Conservation (phyloP, 1,284 basidiomycete genomes). For the Rhodotorula sp. region DNA sequence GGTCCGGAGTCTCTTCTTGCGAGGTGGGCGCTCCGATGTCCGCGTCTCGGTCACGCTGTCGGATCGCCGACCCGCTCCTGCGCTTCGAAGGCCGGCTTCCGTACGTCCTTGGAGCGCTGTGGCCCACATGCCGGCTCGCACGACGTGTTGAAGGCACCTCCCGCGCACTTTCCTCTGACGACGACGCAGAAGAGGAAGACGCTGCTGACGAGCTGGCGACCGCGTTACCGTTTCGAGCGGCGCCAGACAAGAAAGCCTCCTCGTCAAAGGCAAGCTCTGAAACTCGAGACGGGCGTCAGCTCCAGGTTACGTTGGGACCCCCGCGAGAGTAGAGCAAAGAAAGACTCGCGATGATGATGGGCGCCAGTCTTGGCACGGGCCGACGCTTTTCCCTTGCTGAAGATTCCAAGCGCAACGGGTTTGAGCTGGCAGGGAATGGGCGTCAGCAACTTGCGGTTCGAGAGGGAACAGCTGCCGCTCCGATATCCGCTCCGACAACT, state of each 20-base stretch:
- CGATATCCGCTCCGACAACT: not conserved
- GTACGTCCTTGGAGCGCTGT: too few species aligned
- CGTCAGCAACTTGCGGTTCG: not conserved
- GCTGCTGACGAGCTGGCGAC: not conserved
- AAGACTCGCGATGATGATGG: not conserved
- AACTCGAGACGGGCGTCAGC: too few species aligned
- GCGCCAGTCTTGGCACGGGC: conserved; percentile 20
- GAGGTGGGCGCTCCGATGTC: too few species aligned
- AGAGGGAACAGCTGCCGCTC: not conserved
- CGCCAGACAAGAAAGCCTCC: conserved; percentile 26
- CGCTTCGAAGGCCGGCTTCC: too few species aligned
- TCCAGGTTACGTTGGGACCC: not conserved
- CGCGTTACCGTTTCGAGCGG: not conserved
- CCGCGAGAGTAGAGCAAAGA: too few species aligned
- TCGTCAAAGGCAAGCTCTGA: conserved; percentile 17
- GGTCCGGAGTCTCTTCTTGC: too few species aligned
- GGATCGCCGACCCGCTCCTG: too few species aligned
- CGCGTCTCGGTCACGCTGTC: too few species aligned
- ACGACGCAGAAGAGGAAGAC: too few species aligned
- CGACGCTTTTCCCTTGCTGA: conserved; percentile 39
- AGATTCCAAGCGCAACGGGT: conserved; percentile 29
- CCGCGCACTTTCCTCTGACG: too few species aligned
- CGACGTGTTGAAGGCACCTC: too few species aligned
- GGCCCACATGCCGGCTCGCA: too few species aligned
- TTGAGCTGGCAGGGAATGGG: conserved; percentile 12